Conservation (phyloP, 768 basidiomycete species). For the Lyophyllum atratum region DNA sequence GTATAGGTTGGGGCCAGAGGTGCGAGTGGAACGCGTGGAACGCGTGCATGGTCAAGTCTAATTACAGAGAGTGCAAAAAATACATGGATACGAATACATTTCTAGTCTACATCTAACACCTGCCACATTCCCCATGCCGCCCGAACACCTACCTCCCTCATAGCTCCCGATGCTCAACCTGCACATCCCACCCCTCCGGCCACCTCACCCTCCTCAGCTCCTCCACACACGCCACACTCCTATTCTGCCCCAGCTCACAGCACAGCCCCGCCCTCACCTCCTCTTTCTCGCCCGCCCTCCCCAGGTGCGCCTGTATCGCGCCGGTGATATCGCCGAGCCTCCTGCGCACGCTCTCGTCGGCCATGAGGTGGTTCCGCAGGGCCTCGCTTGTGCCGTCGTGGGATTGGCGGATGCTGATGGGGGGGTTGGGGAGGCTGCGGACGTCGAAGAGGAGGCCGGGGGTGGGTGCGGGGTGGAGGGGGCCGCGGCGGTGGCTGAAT, state of each 20-base stretch:
- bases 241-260: constrained; percentile 11
- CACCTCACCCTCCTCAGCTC: constrained; percentile 7
- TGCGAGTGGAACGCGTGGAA: too few relatives aligned
- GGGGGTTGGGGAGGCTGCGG: constrained; percentile 9
- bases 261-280: not conserved
- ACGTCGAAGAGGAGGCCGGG: constrained; percentile 11
- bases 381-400: constrained; percentile 2
- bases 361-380: not conserved
- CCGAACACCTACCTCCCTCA: too few relatives aligned
- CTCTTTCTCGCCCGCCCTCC: not conserved
- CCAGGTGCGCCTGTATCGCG: not conserved
- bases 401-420: not conserved
- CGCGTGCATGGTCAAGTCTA: too few relatives aligned
- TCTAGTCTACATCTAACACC: too few relatives aligned
- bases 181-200: constrained; percentile 6
- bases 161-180: constrained; percentile 9
- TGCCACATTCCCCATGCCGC: too few relatives aligned
- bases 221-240: constrained; percentile 15
- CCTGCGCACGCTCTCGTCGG: not conserved
- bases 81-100: too few relatives aligned
- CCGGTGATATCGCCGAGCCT: not conserved
- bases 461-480: not conserved
- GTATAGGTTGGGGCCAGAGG: too few relatives aligned
- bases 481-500: constrained; percentile 12
- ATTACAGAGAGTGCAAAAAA: too few relatives aligned